phyloP scores from a whole-genome alignment of 2,329 filamentous ascomycete genomes.

The Colletotrichum phormii region DNA sequence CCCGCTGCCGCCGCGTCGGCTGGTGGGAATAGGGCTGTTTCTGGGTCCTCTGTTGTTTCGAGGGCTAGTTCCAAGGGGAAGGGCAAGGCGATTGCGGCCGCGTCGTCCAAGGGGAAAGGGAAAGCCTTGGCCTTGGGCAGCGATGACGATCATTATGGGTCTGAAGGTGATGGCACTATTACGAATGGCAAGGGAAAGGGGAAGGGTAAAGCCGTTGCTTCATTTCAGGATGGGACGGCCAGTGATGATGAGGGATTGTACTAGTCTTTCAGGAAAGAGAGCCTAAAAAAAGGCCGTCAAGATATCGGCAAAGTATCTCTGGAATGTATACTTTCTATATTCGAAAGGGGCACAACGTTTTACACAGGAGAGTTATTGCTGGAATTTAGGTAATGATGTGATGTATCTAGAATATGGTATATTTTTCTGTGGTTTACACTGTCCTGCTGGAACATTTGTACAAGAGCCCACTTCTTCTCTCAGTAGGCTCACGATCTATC shows the following conservation, averaged over 20 bases:
- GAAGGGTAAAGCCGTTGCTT: slow-evolving; percentile 66
- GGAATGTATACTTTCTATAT: not conserved
- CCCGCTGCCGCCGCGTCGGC: not conserved
- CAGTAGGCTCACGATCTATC: not conserved
- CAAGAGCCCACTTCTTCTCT: not conserved
- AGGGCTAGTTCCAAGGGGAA: slow-evolving; percentile 47
- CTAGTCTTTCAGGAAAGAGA: slow-evolving; percentile 43
- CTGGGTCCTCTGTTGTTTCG: slow-evolving; percentile 43
- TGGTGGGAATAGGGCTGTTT: slow-evolving; percentile 37
- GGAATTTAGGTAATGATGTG: not conserved
- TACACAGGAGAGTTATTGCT: not conserved
- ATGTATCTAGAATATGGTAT: not conserved
- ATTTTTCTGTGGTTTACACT: not conserved
- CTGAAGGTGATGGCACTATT: slow-evolving; percentile 45
- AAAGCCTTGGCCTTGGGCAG: slow-evolving; percentile 48
- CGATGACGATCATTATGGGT: slow-evolving; percentile 49
- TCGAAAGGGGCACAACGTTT: not conserved
- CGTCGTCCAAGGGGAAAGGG: slow-evolving; percentile 53
- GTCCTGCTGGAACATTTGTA: not conserved
- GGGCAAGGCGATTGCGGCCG: slow-evolving; percentile 45
- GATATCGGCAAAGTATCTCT: not conserved
- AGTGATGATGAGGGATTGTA: slow-evolving; percentile 70
- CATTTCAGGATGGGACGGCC: slow-evolving; percentile 64
- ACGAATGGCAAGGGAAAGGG: slow-evolving; percentile 55
- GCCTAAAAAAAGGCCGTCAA: not conserved